phyloP scores from a whole-genome alignment of 2,329 filamentous ascomycete genomes.

The Madurella mycetomatis region DNA sequence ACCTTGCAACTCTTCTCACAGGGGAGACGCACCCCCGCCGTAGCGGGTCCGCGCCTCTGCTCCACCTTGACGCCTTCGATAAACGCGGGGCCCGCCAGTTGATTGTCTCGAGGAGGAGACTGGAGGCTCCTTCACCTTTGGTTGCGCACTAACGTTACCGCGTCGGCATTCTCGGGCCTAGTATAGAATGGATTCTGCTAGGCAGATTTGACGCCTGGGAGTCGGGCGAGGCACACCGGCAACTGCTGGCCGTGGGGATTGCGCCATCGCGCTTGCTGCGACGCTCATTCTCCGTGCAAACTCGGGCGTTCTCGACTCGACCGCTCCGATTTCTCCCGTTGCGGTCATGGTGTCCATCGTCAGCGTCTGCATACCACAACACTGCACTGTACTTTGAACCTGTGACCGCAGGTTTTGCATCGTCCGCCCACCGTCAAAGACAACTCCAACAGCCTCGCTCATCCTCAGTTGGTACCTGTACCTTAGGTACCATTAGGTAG shows the following conservation, averaged over 20 bases:
- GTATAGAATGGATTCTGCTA: background rate
- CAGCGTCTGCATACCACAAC: background rate
- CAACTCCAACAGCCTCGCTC: no score
- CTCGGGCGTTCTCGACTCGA: background rate
- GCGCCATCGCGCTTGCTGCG: background rate
- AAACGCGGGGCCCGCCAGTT: no score
- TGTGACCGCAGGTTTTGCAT: background rate
- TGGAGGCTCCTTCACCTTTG: no score
- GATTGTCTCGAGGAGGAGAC: no score
- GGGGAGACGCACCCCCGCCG: no score
- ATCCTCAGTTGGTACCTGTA: no score
- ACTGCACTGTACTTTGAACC: no score
- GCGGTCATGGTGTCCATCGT: background rate
- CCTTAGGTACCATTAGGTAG: no score
- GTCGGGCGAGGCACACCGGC: background rate
- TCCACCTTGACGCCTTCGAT: no score
- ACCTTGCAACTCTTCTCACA: no score
- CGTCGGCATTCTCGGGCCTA: background rate
- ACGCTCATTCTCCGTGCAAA: background rate
- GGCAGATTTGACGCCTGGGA: background rate
- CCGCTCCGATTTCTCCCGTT: conserved; percentile 14
- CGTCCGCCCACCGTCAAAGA: background rate
- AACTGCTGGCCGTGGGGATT: background rate
- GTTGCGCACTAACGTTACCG: no score
- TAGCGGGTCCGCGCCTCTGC: no score